A percentile compares a stretch with the other conserved stretches of the same genome.
Conservation (phyloP, 2,329 filamentous ascomycete genomes). For the Epichloe brachyelytri region DNA sequence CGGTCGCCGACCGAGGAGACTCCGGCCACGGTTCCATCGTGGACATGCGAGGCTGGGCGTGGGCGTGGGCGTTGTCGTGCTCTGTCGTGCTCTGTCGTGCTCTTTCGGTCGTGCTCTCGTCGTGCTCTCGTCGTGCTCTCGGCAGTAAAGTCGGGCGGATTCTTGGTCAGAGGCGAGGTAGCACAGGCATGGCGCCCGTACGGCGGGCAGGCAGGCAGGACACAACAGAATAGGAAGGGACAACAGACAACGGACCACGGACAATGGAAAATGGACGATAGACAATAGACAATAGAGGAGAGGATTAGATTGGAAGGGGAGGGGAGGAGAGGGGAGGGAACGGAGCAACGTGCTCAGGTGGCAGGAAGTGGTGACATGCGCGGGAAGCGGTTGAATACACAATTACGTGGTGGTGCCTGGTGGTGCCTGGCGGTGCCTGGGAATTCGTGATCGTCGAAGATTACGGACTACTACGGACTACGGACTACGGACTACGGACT, state of each 20-base stretch:
- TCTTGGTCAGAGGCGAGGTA: conserved; percentile 4
- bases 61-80: neutral
- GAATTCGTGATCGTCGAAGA: too few relatives aligned
- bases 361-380: neutral
- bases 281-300: too few relatives aligned
- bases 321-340: neutral
- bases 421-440: too few relatives aligned
- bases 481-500: too few relatives aligned
- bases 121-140: conserved; percentile 1
- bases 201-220: neutral
- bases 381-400: neutral
- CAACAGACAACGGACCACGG: too few relatives aligned
- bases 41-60: neutral
- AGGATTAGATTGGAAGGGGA: too few relatives aligned
- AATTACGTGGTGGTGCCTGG: too few relatives aligned
- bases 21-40: conserved; percentile 19
- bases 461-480: too few relatives aligned
- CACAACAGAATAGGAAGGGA: neutral
- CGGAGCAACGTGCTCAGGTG: neutral
- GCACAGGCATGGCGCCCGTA: conserved; percentile 5
- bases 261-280: too few relatives aligned
- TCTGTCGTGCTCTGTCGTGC: conserved; percentile 2
- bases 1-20: conserved; percentile 18
- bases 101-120: neutral
- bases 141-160: conserved; percentile 6